Percentiles rank a stretch among this genome's conserved stretches.
phyloP scores from a whole-genome alignment of 805 yeast species.

The Priceomyces fermenticarens region DNA sequence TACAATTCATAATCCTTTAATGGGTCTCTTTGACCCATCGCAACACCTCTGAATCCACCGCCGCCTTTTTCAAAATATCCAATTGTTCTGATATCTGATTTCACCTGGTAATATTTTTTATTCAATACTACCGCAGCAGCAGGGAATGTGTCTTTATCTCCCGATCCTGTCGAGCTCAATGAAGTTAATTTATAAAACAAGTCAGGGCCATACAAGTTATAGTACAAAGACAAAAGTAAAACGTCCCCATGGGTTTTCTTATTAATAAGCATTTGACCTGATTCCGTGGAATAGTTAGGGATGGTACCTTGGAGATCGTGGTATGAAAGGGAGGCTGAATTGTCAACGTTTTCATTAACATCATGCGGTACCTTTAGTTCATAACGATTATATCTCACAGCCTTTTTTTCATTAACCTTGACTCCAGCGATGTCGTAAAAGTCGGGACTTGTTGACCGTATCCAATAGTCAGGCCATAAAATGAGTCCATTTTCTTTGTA shows the following conservation, averaged over 20 bases:
- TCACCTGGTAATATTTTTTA: constrained; percentile 39
- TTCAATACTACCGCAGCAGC: constrained; percentile 33
- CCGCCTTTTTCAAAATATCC: constrained; percentile 25
- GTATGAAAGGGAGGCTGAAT: constrained; percentile 34
- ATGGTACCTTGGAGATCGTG: constrained; percentile 68
- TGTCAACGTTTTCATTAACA: constrained; percentile 9
- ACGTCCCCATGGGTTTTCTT: constrained; percentile 57
- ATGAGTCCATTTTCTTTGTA: constrained; percentile 32
- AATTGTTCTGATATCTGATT: constrained; percentile 32
- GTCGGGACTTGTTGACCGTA: constrained; percentile 31
- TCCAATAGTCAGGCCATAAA: constrained; percentile 46
- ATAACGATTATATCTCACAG: constrained; percentile 26
- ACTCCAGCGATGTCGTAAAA: constrained; percentile 35
- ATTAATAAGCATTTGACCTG: constrained; percentile 63
- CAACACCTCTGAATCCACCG: constrained; percentile 31
- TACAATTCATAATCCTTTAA: constrained; percentile 6
- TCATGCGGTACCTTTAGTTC: constrained; percentile 13
- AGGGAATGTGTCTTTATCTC: constrained; percentile 36
- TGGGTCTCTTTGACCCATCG: constrained; percentile 34
- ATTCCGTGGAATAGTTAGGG: constrained; percentile 67
- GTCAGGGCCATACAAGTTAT: constrained; percentile 62
- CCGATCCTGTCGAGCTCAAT: constrained; percentile 47
- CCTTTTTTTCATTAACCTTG: constrained; percentile 23
- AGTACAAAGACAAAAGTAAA: constrained; percentile 58
- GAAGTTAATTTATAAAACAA: constrained; percentile 58